These are phyloP conservation scores for Aspergillus clavatus DNA, from an alignment of 2,329 filamentous ascomycete species.

Conservation along the genomic window DNA sequence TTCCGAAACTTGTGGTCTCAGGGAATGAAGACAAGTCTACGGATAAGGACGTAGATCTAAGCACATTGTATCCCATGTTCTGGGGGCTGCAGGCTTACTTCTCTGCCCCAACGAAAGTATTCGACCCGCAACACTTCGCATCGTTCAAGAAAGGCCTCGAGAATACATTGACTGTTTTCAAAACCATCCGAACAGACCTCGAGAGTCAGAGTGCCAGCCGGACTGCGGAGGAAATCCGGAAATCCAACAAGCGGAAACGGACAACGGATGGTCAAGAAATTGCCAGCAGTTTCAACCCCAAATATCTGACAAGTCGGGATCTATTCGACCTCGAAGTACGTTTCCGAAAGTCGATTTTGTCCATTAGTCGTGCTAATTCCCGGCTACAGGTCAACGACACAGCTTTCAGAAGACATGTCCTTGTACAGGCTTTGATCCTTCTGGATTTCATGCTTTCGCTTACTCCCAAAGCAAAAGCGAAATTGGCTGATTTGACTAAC, in stretches of 20 bases:
- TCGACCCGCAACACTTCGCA: conserved; percentile 64
- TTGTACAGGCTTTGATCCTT: conserved; percentile 91
- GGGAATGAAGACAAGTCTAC: conserved; percentile 14
- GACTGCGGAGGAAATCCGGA: conserved; percentile 58
- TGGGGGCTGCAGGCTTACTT: conserved; percentile 92
- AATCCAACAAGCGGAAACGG: conserved; percentile 66
- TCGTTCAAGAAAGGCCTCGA: conserved; percentile 60
- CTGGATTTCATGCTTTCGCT: conserved; percentile 94
- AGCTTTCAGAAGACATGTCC: conserved; percentile 86
- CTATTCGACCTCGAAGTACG: conserved; percentile 88
- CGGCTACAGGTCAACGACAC: conserved; percentile 72
- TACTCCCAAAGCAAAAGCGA: conserved; percentile 74
- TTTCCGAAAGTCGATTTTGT: conserved; percentile 2
- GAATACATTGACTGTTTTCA: conserved; percentile 69
- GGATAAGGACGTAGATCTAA: conserved; percentile 56
- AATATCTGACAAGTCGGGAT: conserved; percentile 95
- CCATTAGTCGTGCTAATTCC: conserved; percentile 20
- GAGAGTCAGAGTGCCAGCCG: conserved; percentile 60
- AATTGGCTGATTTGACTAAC: conserved; percentile 68
- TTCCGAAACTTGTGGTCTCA: conserved; percentile 27
- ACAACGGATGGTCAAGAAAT: conserved; percentile 58
- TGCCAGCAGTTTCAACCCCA: conserved; percentile 82
- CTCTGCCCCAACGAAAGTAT: conserved; percentile 80
- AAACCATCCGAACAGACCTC: conserved; percentile 61
- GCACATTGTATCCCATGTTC: conserved; percentile 81